Evolutionary conservation across 164 flowering plant genomes (phyloP).

Genomic region (Macadamia integrifolia): DNA sequence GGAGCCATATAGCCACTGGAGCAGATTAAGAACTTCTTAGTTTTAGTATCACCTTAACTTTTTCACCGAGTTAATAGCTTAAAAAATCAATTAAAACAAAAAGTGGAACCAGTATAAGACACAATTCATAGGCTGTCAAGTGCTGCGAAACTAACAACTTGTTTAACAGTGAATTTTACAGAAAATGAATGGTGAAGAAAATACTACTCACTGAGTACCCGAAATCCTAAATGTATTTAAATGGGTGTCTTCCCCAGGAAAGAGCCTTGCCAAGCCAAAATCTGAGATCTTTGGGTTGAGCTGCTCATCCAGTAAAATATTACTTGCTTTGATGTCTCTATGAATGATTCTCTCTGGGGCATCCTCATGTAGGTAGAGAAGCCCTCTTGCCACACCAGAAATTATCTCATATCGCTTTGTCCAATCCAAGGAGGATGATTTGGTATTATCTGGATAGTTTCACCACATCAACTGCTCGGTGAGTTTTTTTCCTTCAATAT

Average conservation of each 20-base stretch:
- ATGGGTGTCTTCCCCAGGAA: conserved; percentile 78
- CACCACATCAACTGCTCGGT: neutral
- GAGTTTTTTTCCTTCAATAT: neutral
- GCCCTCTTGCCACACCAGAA: conserved; percentile 67
- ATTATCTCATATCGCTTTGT: conserved; percentile 43
- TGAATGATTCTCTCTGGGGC: conserved; percentile 78
- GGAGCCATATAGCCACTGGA: conserved; percentile 90
- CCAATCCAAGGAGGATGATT: conserved; percentile 57
- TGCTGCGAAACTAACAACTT: too few species aligned
- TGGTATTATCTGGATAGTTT: conserved; percentile 37
- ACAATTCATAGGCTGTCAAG: too few species aligned
- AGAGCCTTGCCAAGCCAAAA: conserved; percentile 87
- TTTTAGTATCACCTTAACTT: neutral
- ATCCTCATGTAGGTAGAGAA: conserved; percentile 83
- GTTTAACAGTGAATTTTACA: too few species aligned
- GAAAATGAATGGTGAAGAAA: conserved; percentile 6
- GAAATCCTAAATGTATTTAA: conserved; percentile 59
- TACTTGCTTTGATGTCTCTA: conserved; percentile 87
- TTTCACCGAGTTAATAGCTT: too few species aligned
- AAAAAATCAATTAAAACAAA: too few species aligned
- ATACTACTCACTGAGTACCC: conserved; percentile 70
- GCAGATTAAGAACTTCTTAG: conserved; percentile 1
- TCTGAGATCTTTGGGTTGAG: conserved; percentile 82
- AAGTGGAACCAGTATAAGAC: too few species aligned
- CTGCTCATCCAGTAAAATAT: conserved; percentile 66